Percentiles rank a stretch among this genome's conserved stretches.
These are phyloP conservation scores for Suillus placidus DNA, from an alignment of 768 basidiomycete species.

Conservation along the genomic window DNA sequence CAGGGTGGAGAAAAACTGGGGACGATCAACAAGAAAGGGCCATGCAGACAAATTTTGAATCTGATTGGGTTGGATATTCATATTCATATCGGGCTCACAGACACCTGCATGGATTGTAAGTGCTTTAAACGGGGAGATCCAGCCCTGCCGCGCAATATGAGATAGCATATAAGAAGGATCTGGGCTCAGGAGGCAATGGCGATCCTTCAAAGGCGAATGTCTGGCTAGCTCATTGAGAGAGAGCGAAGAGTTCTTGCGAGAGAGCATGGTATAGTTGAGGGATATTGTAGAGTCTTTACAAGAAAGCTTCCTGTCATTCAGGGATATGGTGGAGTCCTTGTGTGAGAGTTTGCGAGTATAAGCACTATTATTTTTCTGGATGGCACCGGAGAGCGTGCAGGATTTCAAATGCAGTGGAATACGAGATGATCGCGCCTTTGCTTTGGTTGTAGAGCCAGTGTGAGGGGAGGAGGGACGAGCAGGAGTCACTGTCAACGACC, in stretches of 20 bases:
- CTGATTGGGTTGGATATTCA: neutral
- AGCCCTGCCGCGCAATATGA: slow-evolving; percentile 17
- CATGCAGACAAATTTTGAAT: slow-evolving; percentile 7
- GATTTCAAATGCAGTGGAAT: slow-evolving; percentile 36
- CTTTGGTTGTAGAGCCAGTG: slow-evolving; percentile 38
- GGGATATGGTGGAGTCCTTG: slow-evolving; percentile 9
- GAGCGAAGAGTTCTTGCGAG: slow-evolving; percentile 2
- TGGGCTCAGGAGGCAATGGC: slow-evolving; percentile 24
- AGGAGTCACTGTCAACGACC: too few species aligned
- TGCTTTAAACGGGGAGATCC: slow-evolving; percentile 18
- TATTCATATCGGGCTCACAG: neutral
- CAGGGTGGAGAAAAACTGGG: slow-evolving; percentile 33
- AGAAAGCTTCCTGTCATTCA: slow-evolving; percentile 15
- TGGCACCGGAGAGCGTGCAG: slow-evolving; percentile 41
- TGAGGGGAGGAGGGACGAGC: slow-evolving; percentile 45
- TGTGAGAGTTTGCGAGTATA: slow-evolving; percentile 4
- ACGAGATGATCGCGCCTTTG: slow-evolving; percentile 23
- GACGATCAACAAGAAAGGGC: slow-evolving; percentile 23
- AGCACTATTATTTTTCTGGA: slow-evolving; percentile 20
- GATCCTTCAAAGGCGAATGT: slow-evolving; percentile 22
- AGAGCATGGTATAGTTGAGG: slow-evolving; percentile 19
- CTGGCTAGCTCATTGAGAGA: slow-evolving; percentile 15
- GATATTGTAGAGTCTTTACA: slow-evolving; percentile 23
- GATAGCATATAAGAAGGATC: slow-evolving; percentile 32
- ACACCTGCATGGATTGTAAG: slow-evolving; percentile 4